These are phyloP conservation scores for Chaetomiaceae sp. DNA, from an alignment of 2,329 filamentous ascomycete species.

Conservation along the genomic window DNA sequence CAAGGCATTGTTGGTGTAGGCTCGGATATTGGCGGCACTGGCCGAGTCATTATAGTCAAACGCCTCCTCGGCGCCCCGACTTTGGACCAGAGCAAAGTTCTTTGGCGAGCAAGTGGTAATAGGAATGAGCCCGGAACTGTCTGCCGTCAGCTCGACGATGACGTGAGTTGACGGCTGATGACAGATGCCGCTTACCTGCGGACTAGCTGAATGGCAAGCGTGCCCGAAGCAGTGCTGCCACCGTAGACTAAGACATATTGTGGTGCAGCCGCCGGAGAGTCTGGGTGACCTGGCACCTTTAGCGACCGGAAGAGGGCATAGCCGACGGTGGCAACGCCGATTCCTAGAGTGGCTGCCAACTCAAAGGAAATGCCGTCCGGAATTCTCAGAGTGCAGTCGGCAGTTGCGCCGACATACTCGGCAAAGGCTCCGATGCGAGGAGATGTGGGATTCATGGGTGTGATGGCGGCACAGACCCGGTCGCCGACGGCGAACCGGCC, in stretches of 20 bases:
- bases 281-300: slow-evolving; percentile 18
- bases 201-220: slow-evolving; percentile 43
- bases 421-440: not conserved
- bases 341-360: not conserved
- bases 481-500: slow-evolving; percentile 21
- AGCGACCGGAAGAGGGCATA: slow-evolving; percentile 10
- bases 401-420: not conserved
- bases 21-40: slow-evolving; percentile 34
- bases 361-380: not conserved
- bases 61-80: slow-evolving; percentile 39
- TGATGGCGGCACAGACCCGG: slow-evolving; percentile 27
- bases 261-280: slow-evolving; percentile 10
- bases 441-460: slow-evolving; percentile 11
- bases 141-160: slow-evolving; percentile 35
- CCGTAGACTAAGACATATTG: slow-evolving; percentile 42
- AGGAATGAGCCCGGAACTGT: slow-evolving; percentile 35
- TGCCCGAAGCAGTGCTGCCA: slow-evolving; percentile 41
- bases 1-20: slow-evolving; percentile 37
- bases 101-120: slow-evolving; percentile 43
- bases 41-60: slow-evolving; percentile 42
- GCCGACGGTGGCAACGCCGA: not conserved
- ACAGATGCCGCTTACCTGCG: too few relatives aligned
- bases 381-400: not conserved
- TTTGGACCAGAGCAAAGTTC: slow-evolving; percentile 39
- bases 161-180: too few relatives aligned